Evolutionary conservation across 441 rosid genomes (phyloP).

Genomic region (Omphalea diandra): DNA sequence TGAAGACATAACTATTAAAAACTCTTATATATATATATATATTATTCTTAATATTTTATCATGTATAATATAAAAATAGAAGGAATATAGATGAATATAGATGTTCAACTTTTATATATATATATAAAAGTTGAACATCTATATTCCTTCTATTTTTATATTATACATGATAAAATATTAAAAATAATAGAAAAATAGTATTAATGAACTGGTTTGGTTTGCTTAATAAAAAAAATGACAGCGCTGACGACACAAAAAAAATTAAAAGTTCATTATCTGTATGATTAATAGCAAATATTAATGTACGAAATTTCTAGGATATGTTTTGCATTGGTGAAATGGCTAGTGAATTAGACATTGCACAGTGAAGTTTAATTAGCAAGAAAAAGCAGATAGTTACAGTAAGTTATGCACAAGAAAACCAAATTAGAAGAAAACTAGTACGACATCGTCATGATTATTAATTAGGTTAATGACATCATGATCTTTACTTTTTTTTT

Average conservation of each 20-base stretch:
- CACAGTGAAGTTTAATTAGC: constrained; percentile 6
- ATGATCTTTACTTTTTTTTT: background rate
- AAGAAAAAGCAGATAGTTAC: background rate
- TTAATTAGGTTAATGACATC: constrained; percentile 8
- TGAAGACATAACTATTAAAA: too few relatives aligned
- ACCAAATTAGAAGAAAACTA: background rate
- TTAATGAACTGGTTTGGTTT: background rate
- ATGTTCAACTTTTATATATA: too few relatives aligned
- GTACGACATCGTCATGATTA: constrained; percentile 1
- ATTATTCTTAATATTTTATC: too few relatives aligned
- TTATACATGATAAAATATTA: too few relatives aligned
- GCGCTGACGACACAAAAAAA: constrained; percentile 15
- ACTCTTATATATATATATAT: too few relatives aligned
- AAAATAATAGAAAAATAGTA: background rate
- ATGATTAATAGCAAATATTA: constrained; percentile 9
- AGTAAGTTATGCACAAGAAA: constrained; percentile 1
- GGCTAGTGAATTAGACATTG: constrained; percentile 12
- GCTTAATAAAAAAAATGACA: too few relatives aligned
- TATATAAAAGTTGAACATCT: too few relatives aligned
- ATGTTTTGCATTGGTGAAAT: constrained; percentile 24
- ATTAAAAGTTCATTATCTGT: background rate
- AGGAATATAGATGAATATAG: too few relatives aligned
- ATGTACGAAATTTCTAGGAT: constrained; percentile 39
- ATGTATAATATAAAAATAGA: too few relatives aligned
- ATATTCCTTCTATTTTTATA: too few relatives aligned